Evolutionary conservation across 495 filamentous ascomycete species (phyloP).

Genomic region (Neurospora intermedia): DNA sequence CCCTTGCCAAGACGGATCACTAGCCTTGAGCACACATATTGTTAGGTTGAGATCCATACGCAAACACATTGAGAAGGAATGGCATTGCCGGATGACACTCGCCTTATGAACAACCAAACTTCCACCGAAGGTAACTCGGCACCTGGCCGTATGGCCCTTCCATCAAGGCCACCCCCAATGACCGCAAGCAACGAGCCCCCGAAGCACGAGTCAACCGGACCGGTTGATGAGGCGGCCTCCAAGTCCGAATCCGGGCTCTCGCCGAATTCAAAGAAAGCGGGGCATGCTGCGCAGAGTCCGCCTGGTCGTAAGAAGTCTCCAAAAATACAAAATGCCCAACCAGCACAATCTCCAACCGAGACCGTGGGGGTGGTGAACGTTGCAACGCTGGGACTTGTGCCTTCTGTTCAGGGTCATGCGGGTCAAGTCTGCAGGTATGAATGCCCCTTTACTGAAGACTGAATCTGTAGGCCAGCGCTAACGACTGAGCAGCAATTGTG

Average conservation of each 20-base stretch:
- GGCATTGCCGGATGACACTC: conserved; percentile 13
- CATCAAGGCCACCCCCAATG: conserved; percentile 13
- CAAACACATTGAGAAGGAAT: not conserved
- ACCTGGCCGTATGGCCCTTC: conserved; percentile 21
- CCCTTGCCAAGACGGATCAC: not conserved
- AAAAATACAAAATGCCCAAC: conserved; percentile 8
- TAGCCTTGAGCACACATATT: not conserved
- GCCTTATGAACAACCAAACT: conserved; percentile 2
- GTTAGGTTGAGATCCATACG: not conserved
- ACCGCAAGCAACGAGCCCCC: conserved; percentile 2
- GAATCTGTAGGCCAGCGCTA: conserved; percentile 6
- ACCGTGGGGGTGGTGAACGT: not conserved
- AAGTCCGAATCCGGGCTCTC: conserved; percentile 3
- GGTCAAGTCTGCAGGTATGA: conserved; percentile 48
- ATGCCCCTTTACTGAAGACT: not conserved
- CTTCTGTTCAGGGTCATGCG: conserved; percentile 14
- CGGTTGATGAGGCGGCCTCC: conserved; percentile 1
- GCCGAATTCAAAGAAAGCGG: conserved; percentile 6
- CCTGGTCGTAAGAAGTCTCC: conserved; percentile 3
- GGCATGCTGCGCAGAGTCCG: conserved; percentile 1
- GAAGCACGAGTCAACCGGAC: conserved; percentile 3
- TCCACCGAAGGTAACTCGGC: conserved; percentile 4
- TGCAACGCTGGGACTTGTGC: conserved; percentile 2
- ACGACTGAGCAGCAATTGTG: conserved; percentile 65
- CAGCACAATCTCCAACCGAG: conserved; percentile 8